phyloP scores from a whole-genome alignment of 352 stramenopile species.

The Globisporangium emineosum region DNA sequence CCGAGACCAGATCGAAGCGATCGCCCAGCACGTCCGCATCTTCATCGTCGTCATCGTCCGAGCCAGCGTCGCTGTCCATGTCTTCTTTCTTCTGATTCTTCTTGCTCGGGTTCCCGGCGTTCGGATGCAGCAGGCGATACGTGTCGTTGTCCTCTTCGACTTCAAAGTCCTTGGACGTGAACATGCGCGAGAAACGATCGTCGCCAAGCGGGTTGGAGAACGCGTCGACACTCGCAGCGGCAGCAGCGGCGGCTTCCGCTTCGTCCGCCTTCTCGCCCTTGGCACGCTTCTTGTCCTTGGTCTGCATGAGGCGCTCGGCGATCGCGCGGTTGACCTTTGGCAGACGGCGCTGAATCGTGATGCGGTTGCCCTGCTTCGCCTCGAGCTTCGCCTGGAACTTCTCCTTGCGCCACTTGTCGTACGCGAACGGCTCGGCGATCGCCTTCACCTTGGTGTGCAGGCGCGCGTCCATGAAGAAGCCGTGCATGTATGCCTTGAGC shows the following conservation, averaged over 20 bases:
- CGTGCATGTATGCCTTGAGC: slow-evolving; percentile 99
- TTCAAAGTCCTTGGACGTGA: slow-evolving; percentile 96
- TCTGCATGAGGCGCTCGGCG: slow-evolving; percentile 79
- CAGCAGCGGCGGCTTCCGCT: slow-evolving; percentile 25
- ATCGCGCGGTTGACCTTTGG: slow-evolving; percentile 90
- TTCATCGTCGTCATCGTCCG: slow-evolving; percentile 54
- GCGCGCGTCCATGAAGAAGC: slow-evolving; percentile 99
- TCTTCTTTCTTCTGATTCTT: slow-evolving; percentile 85
- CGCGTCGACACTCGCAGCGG: slow-evolving; percentile 20
- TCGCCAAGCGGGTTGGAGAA: slow-evolving; percentile 90
- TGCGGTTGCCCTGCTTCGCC: slow-evolving; percentile 87
- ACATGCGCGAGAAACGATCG: slow-evolving; percentile 97
- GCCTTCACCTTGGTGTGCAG: slow-evolving; percentile 97
- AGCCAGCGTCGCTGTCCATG: slow-evolving; percentile 90
- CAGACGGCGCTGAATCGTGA: slow-evolving; percentile 84
- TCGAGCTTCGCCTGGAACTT: slow-evolving; percentile 94
- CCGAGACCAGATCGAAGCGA: slow-evolving; percentile 70
- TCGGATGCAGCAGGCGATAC: slow-evolving; percentile 96
- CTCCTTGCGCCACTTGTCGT: slow-evolving; percentile 97
- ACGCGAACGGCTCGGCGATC: slow-evolving; percentile 97
- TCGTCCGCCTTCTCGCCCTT: slow-evolving; percentile 26
- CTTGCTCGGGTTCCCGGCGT: slow-evolving; percentile 62
- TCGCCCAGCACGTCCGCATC: slow-evolving; percentile 49
- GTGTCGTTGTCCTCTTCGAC: slow-evolving; percentile 96
- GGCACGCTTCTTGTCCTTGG: slow-evolving; percentile 70